Evolutionary conservation across 768 basidiomycete genomes (phyloP).

Genomic region (Mycena sanguinolenta): DNA sequence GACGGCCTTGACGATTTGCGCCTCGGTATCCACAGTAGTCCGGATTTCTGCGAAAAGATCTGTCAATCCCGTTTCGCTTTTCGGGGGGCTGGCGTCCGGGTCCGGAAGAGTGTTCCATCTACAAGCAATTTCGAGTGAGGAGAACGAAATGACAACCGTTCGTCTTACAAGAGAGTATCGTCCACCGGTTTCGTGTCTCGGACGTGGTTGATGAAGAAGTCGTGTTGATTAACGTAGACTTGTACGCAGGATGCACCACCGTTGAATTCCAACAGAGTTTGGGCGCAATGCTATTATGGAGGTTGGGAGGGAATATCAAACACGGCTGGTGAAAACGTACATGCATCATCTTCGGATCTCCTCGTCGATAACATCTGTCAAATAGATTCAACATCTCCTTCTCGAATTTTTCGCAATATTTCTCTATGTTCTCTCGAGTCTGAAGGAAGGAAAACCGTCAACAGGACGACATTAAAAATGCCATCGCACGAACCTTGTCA

Average conservation of each 20-base stretch:
- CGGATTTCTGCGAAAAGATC: slow-evolving; percentile 91
- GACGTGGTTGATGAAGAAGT: slow-evolving; percentile 97
- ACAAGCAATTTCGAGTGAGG: slow-evolving; percentile 15
- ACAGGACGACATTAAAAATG: background rate
- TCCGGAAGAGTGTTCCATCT: slow-evolving; percentile 90
- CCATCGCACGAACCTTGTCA: slow-evolving; percentile 70
- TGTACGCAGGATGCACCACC: slow-evolving; percentile 97
- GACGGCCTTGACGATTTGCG: slow-evolving; percentile 98
- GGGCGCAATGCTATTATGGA: slow-evolving; percentile 87
- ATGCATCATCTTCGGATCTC: slow-evolving; percentile 99
- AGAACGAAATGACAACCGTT: background rate
- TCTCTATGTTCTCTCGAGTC: slow-evolving; percentile 94
- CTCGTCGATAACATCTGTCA: slow-evolving; percentile 94
- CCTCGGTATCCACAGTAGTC: slow-evolving; percentile 92
- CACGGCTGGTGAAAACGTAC: slow-evolving; percentile 57
- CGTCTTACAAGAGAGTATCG: slow-evolving; percentile 68
- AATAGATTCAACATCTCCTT: slow-evolving; percentile 98
- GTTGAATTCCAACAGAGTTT: slow-evolving; percentile 97
- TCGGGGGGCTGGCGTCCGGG: slow-evolving; percentile 83
- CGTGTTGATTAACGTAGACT: slow-evolving; percentile 99
- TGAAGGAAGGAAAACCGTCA: slow-evolving; percentile 45
- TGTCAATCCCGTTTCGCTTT: slow-evolving; percentile 80
- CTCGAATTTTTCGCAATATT: slow-evolving; percentile 98
- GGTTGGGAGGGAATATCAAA: slow-evolving; percentile 1
- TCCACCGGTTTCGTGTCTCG: slow-evolving; percentile 70